These are phyloP conservation scores for Camellia sinensis DNA, from an alignment of 148 eudicot genomes.

Conservation along the genomic window DNA sequence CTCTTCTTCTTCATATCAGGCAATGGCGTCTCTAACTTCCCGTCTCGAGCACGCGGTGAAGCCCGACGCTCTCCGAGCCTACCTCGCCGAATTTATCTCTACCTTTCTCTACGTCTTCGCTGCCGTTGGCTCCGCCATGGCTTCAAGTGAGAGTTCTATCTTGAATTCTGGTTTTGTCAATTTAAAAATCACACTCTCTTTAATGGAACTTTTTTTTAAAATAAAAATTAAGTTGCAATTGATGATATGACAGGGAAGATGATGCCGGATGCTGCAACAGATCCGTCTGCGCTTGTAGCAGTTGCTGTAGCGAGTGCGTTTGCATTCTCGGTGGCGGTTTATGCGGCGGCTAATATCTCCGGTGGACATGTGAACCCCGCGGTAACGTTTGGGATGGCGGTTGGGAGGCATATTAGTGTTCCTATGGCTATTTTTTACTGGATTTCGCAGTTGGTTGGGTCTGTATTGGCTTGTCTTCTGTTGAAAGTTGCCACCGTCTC, in stretches of 20 bases:
- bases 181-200: no score
- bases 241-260: conserved; percentile 39
- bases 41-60: conserved; percentile 54
- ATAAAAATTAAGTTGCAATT: no score
- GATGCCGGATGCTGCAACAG: conserved; percentile 45
- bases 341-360: conserved; percentile 44
- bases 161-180: neutral
- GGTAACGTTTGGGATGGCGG: conserved; percentile 64
- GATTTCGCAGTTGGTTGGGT: conserved; percentile 74
- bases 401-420: conserved; percentile 70
- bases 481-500: conserved; percentile 55
- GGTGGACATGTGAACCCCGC: conserved; percentile 73
- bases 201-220: no score
- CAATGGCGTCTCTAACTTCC: conserved; percentile 48
- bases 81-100: conserved; percentile 87
- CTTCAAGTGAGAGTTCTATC: conserved; percentile 47
- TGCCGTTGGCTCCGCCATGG: conserved; percentile 70
- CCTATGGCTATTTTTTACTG: conserved; percentile 72
- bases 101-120: conserved; percentile 83
- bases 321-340: conserved; percentile 53
- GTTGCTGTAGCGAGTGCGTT: conserved; percentile 71
- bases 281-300: conserved; percentile 51
- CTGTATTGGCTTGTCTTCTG: conserved; percentile 72
- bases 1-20: neutral
- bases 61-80: conserved; percentile 58